Evolutionary conservation across 345 rosid genomes (phyloP).

Genomic region (Salix suchowensis): DNA sequence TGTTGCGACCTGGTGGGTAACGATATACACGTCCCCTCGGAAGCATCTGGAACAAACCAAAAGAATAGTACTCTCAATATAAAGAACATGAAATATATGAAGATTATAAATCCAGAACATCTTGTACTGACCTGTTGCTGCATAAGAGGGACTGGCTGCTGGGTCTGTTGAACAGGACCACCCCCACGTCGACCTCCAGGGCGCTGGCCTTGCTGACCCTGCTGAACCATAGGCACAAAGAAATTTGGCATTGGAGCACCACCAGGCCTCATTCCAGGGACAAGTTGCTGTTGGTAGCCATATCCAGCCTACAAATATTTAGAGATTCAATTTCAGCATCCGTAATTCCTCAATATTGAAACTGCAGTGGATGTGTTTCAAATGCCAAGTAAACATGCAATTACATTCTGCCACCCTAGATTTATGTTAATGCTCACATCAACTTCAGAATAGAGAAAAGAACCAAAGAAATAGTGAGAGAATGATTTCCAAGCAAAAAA

Average conservation of each 20-base stretch:
- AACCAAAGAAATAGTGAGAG: background rate
- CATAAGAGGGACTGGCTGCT: constrained; percentile 26
- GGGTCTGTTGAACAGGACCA: constrained; percentile 16
- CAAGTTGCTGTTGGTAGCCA: constrained; percentile 31
- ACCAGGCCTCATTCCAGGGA: constrained; percentile 33
- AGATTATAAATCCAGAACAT: too few species aligned
- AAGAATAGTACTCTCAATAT: background rate
- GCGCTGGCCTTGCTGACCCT: constrained; percentile 24
- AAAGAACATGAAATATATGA: background rate
- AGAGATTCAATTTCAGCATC: background rate
- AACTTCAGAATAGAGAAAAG: background rate
- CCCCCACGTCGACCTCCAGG: constrained; percentile 21
- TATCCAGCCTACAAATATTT: constrained; percentile 17
- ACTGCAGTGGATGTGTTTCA: background rate
- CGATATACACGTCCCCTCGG: constrained; percentile 29
- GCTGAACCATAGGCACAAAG: constrained; percentile 27
- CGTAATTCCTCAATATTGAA: background rate
- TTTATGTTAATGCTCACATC: background rate
- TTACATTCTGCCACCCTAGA: background rate
- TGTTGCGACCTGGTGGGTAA: constrained; percentile 22
- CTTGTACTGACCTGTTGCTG: constrained; percentile 21
- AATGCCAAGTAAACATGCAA: background rate
- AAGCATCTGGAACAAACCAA: constrained; percentile 13
- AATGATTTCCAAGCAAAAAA: background rate
- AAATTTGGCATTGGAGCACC: constrained; percentile 29